Conservation (phyloP, 305 asterid genomes). For the Fraxinus sp. region DNA sequence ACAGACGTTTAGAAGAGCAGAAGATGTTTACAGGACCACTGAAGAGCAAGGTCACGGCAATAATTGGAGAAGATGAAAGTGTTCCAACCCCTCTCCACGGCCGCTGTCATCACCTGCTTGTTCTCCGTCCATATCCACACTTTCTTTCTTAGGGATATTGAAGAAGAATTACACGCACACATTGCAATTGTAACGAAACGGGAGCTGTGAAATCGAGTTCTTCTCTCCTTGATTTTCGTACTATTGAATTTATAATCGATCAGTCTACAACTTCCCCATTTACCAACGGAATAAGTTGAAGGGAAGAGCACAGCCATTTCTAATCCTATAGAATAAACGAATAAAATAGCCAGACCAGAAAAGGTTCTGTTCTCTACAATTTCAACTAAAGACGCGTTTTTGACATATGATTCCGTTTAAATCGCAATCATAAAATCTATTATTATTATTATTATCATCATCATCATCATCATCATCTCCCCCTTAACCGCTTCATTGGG, state of each 20-base stretch:
- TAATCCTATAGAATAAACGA: neutral
- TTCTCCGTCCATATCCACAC: constrained; percentile 90
- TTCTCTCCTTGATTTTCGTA: constrained; percentile 18
- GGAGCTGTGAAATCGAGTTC: constrained; percentile 1
- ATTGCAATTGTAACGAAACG: constrained; percentile 29
- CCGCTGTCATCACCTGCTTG: constrained; percentile 81
- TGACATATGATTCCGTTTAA: neutral
- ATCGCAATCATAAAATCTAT: neutral
- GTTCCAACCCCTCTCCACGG: constrained; percentile 85
- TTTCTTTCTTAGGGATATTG: constrained; percentile 42
- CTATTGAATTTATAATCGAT: constrained; percentile 20
- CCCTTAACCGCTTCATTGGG: neutral
- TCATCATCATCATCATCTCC: no score
- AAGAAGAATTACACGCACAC: constrained; percentile 24
- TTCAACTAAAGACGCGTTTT: constrained; percentile 7
- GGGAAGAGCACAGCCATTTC: constrained; percentile 33
- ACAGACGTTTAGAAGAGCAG: neutral
- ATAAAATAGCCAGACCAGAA: neutral
- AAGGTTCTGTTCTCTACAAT: constrained; percentile 4
- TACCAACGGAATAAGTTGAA: constrained; percentile 42
- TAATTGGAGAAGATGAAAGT: constrained; percentile 58
- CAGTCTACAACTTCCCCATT: constrained; percentile 40
- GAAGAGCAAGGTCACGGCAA: constrained; percentile 57
- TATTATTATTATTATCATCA: no score
- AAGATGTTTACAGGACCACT: constrained; percentile 67